phyloP scores from a whole-genome alignment of 2,329 filamentous ascomycete genomes.

The Chrysoporthe cubensis region DNA sequence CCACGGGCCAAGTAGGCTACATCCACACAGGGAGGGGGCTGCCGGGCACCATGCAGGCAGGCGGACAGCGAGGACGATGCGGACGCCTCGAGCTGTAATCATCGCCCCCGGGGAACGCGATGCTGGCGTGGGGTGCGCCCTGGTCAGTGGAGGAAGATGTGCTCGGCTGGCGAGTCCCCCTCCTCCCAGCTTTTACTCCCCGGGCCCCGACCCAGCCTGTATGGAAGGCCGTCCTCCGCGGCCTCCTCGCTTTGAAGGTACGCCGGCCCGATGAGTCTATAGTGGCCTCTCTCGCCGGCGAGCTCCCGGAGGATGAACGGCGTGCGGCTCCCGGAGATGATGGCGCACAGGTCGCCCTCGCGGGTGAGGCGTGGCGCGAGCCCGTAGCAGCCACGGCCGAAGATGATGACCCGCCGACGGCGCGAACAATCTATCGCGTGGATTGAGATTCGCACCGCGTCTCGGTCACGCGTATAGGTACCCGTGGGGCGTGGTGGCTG shows the following conservation, averaged over 20 bases:
- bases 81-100: not conserved
- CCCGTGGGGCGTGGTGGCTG: not conserved
- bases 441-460: not conserved
- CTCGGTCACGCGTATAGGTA: not conserved
- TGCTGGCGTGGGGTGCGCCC: not conserved
- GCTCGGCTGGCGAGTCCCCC: not conserved
- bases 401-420: not conserved
- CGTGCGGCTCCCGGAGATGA: slow-evolving; percentile 9
- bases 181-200: not conserved
- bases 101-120: not conserved
- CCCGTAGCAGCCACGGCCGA: slow-evolving; percentile 32
- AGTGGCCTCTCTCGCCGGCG: slow-evolving; percentile 35
- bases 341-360: slow-evolving; percentile 17
- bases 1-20: too few relatives aligned
- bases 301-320: slow-evolving; percentile 18
- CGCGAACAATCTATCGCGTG: rapidly evolving
- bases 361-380: slow-evolving; percentile 20
- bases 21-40: too few relatives aligned
- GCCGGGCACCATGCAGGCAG: too few relatives aligned
- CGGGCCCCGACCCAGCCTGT: rapidly evolving
- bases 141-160: not conserved
- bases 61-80: too few relatives aligned
- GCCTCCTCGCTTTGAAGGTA: not conserved
- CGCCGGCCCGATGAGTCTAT: slow-evolving; percentile 41
- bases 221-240: not conserved